Evolutionary conservation across 768 basidiomycete genomes (phyloP).

Genomic region (Boletus subcaerulescens): DNA sequence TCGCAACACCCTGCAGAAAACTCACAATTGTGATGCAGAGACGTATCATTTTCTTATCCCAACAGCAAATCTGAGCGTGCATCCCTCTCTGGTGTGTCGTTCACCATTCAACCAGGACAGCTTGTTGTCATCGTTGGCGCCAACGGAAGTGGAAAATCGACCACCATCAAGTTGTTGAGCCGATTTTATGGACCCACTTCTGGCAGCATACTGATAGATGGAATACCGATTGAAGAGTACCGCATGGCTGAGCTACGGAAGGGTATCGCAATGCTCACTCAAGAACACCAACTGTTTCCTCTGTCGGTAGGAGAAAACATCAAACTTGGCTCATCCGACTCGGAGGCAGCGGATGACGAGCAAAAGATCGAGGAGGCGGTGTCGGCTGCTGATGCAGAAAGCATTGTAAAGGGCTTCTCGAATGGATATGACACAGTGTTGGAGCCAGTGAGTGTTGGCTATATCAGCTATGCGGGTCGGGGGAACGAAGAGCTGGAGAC

Average conservation of each 20-base stretch:
- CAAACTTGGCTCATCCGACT: constrained; percentile 29
- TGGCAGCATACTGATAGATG: constrained; percentile 42
- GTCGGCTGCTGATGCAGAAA: constrained; percentile 38
- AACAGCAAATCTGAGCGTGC: constrained; percentile 27
- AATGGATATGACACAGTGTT: constrained; percentile 40
- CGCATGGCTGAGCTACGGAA: constrained; percentile 32
- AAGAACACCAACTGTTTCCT: constrained; percentile 38
- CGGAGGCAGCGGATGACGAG: constrained; percentile 11
- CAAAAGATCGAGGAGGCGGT: constrained; percentile 20
- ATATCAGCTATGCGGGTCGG: constrained; percentile 25
- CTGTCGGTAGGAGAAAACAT: constrained; percentile 42
- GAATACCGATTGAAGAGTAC: constrained; percentile 33
- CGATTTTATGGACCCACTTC: constrained; percentile 31
- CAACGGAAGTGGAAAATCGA: constrained; percentile 35
- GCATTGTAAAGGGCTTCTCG: constrained; percentile 37
- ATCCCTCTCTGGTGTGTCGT: constrained; percentile 28
- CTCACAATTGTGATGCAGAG: constrained; percentile 29
- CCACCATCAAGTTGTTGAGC: constrained; percentile 40
- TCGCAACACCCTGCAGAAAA: background rate
- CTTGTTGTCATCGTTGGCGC: constrained; percentile 35
- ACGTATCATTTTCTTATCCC: constrained; percentile 54
- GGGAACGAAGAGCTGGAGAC: constrained; percentile 12
- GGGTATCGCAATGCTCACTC: constrained; percentile 41
- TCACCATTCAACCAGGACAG: constrained; percentile 31
- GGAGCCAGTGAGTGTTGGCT: constrained; percentile 29